Evolutionary conservation across 805 yeast genomes (phyloP).

Genomic region (Saccharomycopsis sp.): DNA sequence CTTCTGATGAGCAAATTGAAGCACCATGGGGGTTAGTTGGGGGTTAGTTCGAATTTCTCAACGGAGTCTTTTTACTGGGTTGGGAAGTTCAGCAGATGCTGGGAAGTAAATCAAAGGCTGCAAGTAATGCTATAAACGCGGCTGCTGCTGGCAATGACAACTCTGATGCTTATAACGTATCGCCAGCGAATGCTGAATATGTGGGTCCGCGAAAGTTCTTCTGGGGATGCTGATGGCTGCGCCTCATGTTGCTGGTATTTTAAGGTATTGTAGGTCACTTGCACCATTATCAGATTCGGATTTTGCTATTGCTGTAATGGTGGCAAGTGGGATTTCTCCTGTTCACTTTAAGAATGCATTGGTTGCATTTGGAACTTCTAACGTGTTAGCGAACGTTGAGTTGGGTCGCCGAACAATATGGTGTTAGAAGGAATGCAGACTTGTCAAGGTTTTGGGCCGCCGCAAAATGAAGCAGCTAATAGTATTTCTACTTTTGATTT

Average conservation of each 20-base stretch:
- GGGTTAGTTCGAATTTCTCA: no score
- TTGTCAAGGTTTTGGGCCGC: constrained; percentile 52
- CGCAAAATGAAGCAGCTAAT: background rate
- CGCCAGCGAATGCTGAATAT: constrained; percentile 74
- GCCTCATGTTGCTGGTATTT: constrained; percentile 89
- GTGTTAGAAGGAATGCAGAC: constrained; percentile 73
- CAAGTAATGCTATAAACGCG: constrained; percentile 81
- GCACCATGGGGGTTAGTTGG: constrained; percentile 77
- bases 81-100: constrained; percentile 86
- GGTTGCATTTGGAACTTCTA: constrained; percentile 58
- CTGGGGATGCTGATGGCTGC: constrained; percentile 98
- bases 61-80: constrained; percentile 73
- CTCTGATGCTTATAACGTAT: constrained; percentile 29
- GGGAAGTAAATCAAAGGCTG: constrained; percentile 86
- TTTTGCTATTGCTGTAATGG: constrained; percentile 51
- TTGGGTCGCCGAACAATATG: constrained; percentile 67
- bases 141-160: constrained; percentile 89
- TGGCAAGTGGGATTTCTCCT: constrained; percentile 41
- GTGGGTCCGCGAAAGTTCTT: constrained; percentile 75
- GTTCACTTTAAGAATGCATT: constrained; percentile 69
- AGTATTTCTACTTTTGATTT: background rate
- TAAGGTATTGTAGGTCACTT: constrained; percentile 79
- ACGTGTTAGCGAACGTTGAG: constrained; percentile 54
- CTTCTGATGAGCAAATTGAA: constrained; percentile 43
- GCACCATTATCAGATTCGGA: constrained; percentile 55